Evolutionary conservation across 257 asterid species (phyloP).

Genomic region (Ophiorrhiza pumila): DNA sequence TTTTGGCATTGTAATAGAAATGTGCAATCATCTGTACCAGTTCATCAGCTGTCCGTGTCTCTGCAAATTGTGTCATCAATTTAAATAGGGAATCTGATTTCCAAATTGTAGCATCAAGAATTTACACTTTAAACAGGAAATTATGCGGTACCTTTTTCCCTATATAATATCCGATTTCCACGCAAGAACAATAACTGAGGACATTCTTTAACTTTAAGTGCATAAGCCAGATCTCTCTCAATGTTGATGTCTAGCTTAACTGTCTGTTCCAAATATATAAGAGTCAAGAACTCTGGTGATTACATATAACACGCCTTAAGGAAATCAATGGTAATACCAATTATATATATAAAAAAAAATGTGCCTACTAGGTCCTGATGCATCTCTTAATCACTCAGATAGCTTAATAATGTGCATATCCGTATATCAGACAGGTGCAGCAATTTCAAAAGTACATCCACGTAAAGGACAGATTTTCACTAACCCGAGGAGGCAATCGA

Average conservation of each 20-base stretch:
- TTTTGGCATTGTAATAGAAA: constrained; percentile 76
- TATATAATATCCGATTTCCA: constrained; percentile 68
- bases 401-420: neutral
- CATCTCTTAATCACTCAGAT: neutral
- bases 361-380: neutral
- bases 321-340: neutral
- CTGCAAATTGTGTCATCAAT: constrained; percentile 39
- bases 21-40: constrained; percentile 90
- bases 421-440: constrained; percentile 7
- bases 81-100: neutral
- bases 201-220: constrained; percentile 85
- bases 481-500: constrained; percentile 94
- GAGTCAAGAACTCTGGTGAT: neutral
- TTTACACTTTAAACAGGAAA: neutral
- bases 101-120: neutral
- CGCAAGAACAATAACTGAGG: constrained; percentile 83
- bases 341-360: neutral
- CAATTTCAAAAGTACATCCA: neutral
- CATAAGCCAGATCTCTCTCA: constrained; percentile 89
- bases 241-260: constrained; percentile 86
- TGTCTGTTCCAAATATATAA: constrained; percentile 44
- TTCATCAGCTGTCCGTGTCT: constrained; percentile 62
- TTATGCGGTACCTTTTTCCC: constrained; percentile 64
- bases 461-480: constrained; percentile 23
- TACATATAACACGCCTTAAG: neutral